Base-by-base conservation (phyloP, 208 protist genomes). In the Herpetomonas samuelpessoai region DNA sequence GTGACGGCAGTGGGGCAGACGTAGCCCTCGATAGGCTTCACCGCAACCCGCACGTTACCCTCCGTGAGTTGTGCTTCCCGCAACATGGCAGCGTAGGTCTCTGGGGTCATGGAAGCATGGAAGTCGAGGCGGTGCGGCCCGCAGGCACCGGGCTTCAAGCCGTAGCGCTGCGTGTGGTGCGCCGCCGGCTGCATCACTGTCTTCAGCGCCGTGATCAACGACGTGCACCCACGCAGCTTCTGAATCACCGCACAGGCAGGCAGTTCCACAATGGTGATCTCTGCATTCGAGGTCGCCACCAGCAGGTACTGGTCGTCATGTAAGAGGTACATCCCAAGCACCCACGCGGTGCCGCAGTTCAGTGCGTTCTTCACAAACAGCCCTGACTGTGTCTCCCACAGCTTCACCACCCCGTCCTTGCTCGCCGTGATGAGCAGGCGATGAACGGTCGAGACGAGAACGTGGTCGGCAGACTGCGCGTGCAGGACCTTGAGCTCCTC, bases 241-340 rank as follows among this genome's bases (percentile, higher is more conserved):
- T 89, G 75, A 19, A 91, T 55, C 16, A 92, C 74, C 16, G 74
- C 67, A 10, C 78, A 74, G 2, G 63, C 57, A 4, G 85, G 74
- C 30, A 91, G 82, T 52, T 92, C 85, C 39, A 92, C 45, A 14
- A 95, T 57, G n/a, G 88, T 95, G 47, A 95, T 67, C 76, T 95
- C 83, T 12, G 75, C 78, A 51, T 91, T 81, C 63, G 67, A 87
- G 26, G 84, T 92, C 2, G 81, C 81, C 30, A 95, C 79, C 30
- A 95, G 46, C 41, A 95, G 74, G 53, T 83, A 88, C 57, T 85
- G 75, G 18, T 87, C 84, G 24, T 85, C 71, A 27, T 80, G 80
- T 18, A 95, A 41, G 35, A 92, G 75, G 44, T 62, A 78, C 78
- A 95, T 82, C 7, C 69, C 53, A 29, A 95, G 74, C 47, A 92